These are phyloP conservation scores for Fagus crenata DNA, from an alignment of 306 rosid species.

Conservation along the genomic window DNA sequence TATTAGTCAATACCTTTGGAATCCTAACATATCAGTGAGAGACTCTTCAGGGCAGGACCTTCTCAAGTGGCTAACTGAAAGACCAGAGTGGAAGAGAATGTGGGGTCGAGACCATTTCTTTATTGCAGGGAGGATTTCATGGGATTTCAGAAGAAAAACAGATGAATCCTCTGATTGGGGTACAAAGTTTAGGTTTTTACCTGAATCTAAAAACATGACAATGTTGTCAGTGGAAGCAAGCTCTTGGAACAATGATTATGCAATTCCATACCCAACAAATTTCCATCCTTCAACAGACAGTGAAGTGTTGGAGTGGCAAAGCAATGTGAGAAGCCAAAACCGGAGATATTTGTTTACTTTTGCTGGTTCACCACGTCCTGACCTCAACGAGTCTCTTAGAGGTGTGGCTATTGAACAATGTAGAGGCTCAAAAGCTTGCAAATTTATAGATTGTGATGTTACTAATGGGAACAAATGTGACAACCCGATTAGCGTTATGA, in stretches of 20 bases:
- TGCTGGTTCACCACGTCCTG: constrained; percentile 84
- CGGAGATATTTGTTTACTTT: constrained; percentile 62
- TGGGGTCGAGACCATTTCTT: constrained; percentile 88
- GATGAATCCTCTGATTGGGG: constrained; percentile 73
- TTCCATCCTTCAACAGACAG: constrained; percentile 54
- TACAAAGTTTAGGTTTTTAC: constrained; percentile 70
- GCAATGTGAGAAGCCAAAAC: constrained; percentile 36
- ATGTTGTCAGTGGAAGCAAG: constrained; percentile 85
- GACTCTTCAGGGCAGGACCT: constrained; percentile 66
- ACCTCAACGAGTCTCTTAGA: constrained; percentile 48
- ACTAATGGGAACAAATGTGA: constrained; percentile 56
- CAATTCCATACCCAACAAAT: constrained; percentile 81
- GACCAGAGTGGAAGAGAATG: constrained; percentile 68
- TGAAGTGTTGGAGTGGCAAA: constrained; percentile 57
- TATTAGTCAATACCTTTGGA: constrained; percentile 65
- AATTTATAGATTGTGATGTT: constrained; percentile 60
- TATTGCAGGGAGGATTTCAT: constrained; percentile 79
- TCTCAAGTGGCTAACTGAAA: constrained; percentile 40
- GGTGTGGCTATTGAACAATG: constrained; percentile 72
- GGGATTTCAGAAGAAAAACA: constrained; percentile 81
- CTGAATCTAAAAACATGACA: constrained; percentile 74
- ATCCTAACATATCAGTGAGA: constrained; percentile 49
- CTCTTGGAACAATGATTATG: constrained; percentile 85
- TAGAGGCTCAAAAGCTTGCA: constrained; percentile 43
- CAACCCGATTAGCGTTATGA: constrained; percentile 54